phyloP scores from a whole-genome alignment of 2,329 filamentous ascomycete genomes.

The Daldinia sp. region DNA sequence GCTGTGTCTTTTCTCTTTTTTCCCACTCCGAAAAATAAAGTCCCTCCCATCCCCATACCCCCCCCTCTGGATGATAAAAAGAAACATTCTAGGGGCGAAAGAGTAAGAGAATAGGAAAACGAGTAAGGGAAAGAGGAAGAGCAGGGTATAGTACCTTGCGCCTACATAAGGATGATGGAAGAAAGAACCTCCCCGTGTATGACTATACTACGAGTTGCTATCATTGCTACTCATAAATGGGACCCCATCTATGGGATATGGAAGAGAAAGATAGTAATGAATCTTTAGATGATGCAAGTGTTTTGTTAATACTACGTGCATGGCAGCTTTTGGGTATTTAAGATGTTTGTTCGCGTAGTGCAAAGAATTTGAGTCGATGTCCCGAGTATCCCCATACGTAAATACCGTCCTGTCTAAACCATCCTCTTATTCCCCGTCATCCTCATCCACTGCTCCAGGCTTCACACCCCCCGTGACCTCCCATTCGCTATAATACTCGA shows the following conservation, averaged over 20 bases:
- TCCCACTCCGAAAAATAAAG: conserved; percentile 1
- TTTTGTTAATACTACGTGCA: neutral
- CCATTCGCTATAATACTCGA: conserved; percentile 36
- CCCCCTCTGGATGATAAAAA: neutral
- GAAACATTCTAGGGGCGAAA: conserved; percentile 8
- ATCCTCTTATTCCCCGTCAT: neutral
- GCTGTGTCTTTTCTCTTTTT: conserved; percentile 1
- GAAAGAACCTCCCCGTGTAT: conserved; percentile 35
- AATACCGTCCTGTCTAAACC: neutral
- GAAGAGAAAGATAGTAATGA: conserved; percentile 15
- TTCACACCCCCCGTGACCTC: conserved; percentile 6
- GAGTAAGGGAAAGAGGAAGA: conserved; percentile 2
- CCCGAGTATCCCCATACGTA: neutral
- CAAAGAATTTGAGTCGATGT: too few relatives aligned
- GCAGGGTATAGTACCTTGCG: conserved; percentile 20
- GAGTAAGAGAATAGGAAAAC: neutral
- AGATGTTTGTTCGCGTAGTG: too few relatives aligned
- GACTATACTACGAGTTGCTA: conserved; percentile 13
- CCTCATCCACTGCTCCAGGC: neutral
- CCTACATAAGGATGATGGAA: neutral
- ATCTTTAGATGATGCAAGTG: neutral
- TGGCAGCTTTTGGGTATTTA: neutral
- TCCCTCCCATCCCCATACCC: too few relatives aligned
- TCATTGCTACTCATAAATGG: conserved; percentile 29
- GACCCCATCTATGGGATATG: conserved; percentile 25